A percentile compares a stretch with the other conserved stretches of the same genome.
phyloP scores from a whole-genome alignment of 2,329 filamentous ascomycete species.

The Orbilia quercus region DNA sequence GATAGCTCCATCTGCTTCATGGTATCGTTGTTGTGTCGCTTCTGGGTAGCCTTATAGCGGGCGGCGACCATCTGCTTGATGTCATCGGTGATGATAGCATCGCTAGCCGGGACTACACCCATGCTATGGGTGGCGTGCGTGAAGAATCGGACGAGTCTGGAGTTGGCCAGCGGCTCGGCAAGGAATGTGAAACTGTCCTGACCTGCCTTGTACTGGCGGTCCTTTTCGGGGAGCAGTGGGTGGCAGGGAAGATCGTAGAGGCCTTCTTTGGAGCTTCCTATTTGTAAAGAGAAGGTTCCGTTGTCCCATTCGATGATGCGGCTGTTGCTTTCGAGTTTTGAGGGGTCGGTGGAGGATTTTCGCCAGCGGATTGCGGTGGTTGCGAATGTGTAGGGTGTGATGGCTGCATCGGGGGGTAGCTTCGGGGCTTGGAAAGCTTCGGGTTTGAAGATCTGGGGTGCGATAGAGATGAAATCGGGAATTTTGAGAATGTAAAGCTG shows the following conservation, averaged over 20 bases:
- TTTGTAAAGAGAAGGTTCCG: slow-evolving; percentile 73
- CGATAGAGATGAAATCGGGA: slow-evolving; percentile 72
- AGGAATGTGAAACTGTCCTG: slow-evolving; percentile 75
- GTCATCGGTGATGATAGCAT: slow-evolving; percentile 72
- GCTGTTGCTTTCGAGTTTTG: slow-evolving; percentile 73
- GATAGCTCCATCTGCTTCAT: slow-evolving; percentile 46
- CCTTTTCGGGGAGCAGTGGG: slow-evolving; percentile 62
- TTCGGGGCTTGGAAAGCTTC: slow-evolving; percentile 70
- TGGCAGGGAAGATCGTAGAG: slow-evolving; percentile 68
- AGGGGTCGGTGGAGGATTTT: slow-evolving; percentile 70
- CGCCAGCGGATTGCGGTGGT: slow-evolving; percentile 75
- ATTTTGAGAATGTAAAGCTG: slow-evolving; percentile 73
- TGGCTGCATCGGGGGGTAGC: slow-evolving; percentile 58
- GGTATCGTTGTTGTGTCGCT: slow-evolving; percentile 65
- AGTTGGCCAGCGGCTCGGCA: slow-evolving; percentile 70
- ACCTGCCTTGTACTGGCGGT: slow-evolving; percentile 65
- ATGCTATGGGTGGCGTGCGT: slow-evolving; percentile 73
- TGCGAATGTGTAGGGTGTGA: slow-evolving; percentile 70
- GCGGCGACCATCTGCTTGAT: slow-evolving; percentile 72
- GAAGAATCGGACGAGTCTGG: slow-evolving; percentile 71
- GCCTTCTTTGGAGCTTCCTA: slow-evolving; percentile 70
- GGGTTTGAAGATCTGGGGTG: slow-evolving; percentile 71
- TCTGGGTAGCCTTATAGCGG: slow-evolving; percentile 64
- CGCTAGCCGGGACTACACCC: slow-evolving; percentile 69
- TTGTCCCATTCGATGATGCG: slow-evolving; percentile 76